Conservation (phyloP, 805 yeast species). For the Wickerhamiella bombiphila region DNA sequence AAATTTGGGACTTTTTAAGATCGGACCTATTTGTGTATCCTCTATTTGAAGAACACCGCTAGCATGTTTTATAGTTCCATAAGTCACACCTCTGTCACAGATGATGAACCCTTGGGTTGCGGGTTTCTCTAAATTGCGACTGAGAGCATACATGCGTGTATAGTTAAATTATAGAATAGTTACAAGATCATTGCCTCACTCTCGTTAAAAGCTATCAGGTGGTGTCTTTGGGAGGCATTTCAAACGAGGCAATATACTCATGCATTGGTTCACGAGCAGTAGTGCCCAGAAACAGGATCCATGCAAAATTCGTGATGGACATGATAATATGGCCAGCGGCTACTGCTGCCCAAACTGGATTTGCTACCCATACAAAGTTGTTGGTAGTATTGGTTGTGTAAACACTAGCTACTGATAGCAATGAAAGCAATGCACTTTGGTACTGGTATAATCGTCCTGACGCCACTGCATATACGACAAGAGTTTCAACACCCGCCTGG, state of each 20-base stretch:
- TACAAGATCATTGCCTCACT: too few relatives aligned
- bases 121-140: too few relatives aligned
- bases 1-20: too few relatives aligned
- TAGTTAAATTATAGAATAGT: too few relatives aligned
- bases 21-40: too few relatives aligned
- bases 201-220: too few relatives aligned
- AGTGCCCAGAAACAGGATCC: constrained; percentile 81
- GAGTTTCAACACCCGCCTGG: constrained; percentile 44
- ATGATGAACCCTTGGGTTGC: too few relatives aligned
- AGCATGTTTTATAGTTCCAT: too few relatives aligned
- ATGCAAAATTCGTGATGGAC: constrained; percentile 62
- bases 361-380: constrained; percentile 50
- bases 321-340: constrained; percentile 79
- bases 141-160: too few relatives aligned
- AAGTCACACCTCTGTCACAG: too few relatives aligned
- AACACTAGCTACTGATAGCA: constrained; percentile 54
- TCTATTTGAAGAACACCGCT: too few relatives aligned
- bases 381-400: constrained; percentile 76
- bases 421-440: constrained; percentile 36
- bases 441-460: constrained; percentile 52
- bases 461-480: constrained; percentile 39
- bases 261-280: constrained; percentile 73
- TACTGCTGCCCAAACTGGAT: constrained; percentile 60
- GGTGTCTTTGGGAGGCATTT: too few relatives aligned
- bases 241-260: constrained; percentile 70